Conservation (phyloP, 2,329 filamentous ascomycete genomes). For the Penicillium sp. region DNA sequence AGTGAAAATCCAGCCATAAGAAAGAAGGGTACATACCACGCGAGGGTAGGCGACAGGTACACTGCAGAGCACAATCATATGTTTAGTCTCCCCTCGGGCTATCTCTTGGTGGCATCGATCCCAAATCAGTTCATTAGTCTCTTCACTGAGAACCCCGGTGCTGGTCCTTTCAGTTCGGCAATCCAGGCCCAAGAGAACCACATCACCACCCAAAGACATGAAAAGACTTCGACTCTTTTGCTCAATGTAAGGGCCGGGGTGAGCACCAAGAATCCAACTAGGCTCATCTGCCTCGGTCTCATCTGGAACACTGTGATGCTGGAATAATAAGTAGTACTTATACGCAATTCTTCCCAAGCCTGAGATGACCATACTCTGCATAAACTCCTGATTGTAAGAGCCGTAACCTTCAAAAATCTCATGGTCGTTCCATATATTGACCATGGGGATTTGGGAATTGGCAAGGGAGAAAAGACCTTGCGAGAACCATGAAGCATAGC, state of each 20-base stretch:
- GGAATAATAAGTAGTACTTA: conserved; percentile 99
- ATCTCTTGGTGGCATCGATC: conserved; percentile 82
- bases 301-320: conserved; percentile 82
- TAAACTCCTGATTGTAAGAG: conserved; percentile 88
- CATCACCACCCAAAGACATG: conserved; percentile 74
- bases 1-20: conserved; percentile 31
- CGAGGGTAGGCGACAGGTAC: conserved; percentile 81
- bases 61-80: conserved; percentile 82
- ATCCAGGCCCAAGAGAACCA: conserved; percentile 84
- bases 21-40: conserved; percentile 55
- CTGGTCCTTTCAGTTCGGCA: conserved; percentile 87
- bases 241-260: conserved; percentile 85
- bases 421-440: conserved; percentile 98
- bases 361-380: conserved; percentile 84
- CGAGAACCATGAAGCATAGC: conserved; percentile 94
- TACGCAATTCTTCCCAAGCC: conserved; percentile 89
- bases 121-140: conserved; percentile 84
- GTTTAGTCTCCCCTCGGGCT: conserved; percentile 78
- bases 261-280: conserved; percentile 81
- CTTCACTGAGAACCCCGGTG: conserved; percentile 74
- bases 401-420: conserved; percentile 90
- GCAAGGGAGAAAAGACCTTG: conserved; percentile 93
- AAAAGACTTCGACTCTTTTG: conserved; percentile 84
- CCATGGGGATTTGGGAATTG: conserved; percentile 92
- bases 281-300: conserved; percentile 84